Evolutionary conservation across 139 green algal species (phyloP), one percentile per base, ranked within the genome.

Genomic region (Pleodorina starrii): DNA sequence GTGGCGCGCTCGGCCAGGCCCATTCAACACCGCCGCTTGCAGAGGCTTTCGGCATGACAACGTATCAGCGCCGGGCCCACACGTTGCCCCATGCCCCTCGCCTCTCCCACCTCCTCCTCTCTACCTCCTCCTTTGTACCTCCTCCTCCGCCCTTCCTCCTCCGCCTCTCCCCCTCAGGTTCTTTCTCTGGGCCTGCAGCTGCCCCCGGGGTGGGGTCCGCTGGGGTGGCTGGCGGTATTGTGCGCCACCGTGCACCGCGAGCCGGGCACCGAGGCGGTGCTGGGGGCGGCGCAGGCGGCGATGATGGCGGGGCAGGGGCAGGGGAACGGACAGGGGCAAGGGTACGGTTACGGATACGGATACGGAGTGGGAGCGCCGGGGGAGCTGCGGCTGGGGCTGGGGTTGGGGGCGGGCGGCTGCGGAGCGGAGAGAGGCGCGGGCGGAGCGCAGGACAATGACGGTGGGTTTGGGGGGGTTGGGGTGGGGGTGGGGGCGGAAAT

Each of bases 171-270:
- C 19, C 79, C 10, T 50, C 68, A 88, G 79, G 57, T 84, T 9
- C 46, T 42, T 11, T n/a, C 81, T 0, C 83, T 79, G 57, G 86
- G 86, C 11, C 48, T 94, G 69, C 90, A 90, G 66, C 79, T 95
- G 82, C 94, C 94, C 1, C 73, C 76, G 6, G 85, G 89, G 19
- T 94, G 92, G 92, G 66, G 89, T 5, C 92, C 94, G 5, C 57
- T 94, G 11, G 90, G 90, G 4, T 94, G 92, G 93, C 92, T 96
- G 82, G 90, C 77, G 21, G 85, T 93, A 79, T 90, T 95, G 46
- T 95, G 92, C 68, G 90, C 90, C 36, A 86, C 73, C 6, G 82
- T 94, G 44, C 87, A 81, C 25, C 50, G 75, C 9, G 90, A 93
- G 21, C 72, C n/a, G 27, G 57, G 72, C 25, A 82, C 76, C n/a